Evolutionary conservation across 768 basidiomycete genomes (phyloP), one percentile per base, ranked within the genome.

Genomic region (Panus rudis): DNA sequence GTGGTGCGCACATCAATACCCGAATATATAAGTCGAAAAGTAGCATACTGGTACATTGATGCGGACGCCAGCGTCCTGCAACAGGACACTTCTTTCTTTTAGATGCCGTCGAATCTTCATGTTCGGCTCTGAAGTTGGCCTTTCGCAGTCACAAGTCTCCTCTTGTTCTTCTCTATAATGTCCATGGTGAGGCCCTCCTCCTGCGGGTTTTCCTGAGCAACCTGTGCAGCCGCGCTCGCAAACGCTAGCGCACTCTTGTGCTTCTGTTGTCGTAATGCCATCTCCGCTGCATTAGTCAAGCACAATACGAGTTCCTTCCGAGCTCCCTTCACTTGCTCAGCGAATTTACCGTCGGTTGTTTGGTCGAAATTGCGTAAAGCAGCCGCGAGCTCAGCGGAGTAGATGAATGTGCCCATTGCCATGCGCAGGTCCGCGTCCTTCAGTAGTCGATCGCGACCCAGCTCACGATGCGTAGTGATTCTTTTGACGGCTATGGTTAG

Each of bases 281-380:
- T 65, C 52, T 66, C 63, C 4, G 65, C 61, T 13, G 62, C 63
- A 42, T 66, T 64, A 0, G 60, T 60, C 16, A 66, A 41, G 25
- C 58, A 63, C 13, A 62, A 50, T 0, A 63, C 63, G 3, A 60
- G 46, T 41, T 66, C 63, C 33, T 50, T 57, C 32, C 56, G 44
- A 10, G 52, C 52, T 14, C 56, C 62, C 2, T 28, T n/a, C 10
- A 61, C 37, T 31, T 56, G 62, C 23, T 48, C 45, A 3, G 37
- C 13, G 35, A 24, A 39, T 19, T 21, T 25, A 10, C 60, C 60
- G 19, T 55, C 41, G 1, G 63, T 59, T 4, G 51, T 57, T 1
- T 42, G 49, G 40, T 65, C 61, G 37, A 66, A 60, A 10, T 54
- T 49, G 6, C 64, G 46, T n/a, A 66, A 26, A 2, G 57, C 60